Base-by-base conservation (phyloP, 352 stramenopile species). In the Phytopythium ostracodes region DNA sequence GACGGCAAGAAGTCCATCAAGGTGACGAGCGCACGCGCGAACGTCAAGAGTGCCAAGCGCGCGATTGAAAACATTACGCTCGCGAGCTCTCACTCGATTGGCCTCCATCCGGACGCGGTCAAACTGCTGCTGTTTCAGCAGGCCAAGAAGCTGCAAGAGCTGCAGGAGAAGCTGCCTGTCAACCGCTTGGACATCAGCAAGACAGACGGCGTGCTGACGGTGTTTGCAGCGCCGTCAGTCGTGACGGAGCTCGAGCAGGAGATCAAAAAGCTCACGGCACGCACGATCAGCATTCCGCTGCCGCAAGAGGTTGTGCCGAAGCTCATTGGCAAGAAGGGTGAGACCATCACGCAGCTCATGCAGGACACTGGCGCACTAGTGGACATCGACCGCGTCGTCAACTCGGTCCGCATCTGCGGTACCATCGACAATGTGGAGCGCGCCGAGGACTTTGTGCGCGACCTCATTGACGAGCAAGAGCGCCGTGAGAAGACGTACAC, bases 301-400 rank as follows among this genome's bases (percentile, higher is more conserved):
- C 78, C 84, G n/a, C 71, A 72, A 2, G 84, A 93, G 51, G 79
- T 93, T 38, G 77, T 93, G 31, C 84, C 84, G 6, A 91, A 93
- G 68, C 72, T 93, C 11, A 93, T 93, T 68, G 84, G 84, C 40
- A 90, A 89, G 71, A 93, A 93, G 56, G 84, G 84, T 43, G 84
- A 93, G 70, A 88, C 81, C 3, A 91, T 93, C 62, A 91, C 89
- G 60, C 80, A 91, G 64, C 64, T 91, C 49, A 93, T 93, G 84
- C 79, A 90, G 58, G 79, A 93, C 64, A 88, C 84, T 6, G 84
- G 77, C 18, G 77, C 72, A 18, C 67, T 91, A 11, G 69, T 93
- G 27, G 80, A 91, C 65, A 93, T 93, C 63, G 84, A 93, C 69
- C 88, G 87, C 67, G 72, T 91, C 35, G 76, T 77, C 17, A 91